These are phyloP conservation scores for Dactylorhiza incarnata DNA, from an alignment of 106 monocot species.

Conservation along the genomic window DNA sequence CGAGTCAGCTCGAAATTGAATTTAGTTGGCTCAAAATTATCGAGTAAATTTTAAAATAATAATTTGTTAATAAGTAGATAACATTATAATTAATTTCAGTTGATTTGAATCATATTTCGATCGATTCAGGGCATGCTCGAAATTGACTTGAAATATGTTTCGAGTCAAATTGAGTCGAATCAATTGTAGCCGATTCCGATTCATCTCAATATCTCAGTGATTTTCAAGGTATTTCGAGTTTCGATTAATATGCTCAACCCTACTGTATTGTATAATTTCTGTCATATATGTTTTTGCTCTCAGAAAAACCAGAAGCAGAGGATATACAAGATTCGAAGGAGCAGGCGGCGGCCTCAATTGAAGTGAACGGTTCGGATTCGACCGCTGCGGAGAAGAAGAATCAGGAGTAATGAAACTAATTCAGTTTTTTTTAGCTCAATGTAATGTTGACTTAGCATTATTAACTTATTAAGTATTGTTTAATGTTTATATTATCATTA, in stretches of 20 bases:
- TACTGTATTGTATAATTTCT: too few species aligned
- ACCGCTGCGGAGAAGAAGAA: slow-evolving; percentile 1
- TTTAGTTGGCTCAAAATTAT: too few species aligned
- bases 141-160: background rate
- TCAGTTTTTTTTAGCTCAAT: background rate
- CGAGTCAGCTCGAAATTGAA: too few species aligned
- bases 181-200: too few species aligned
- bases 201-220: background rate
- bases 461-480: background rate
- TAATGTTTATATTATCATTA: too few species aligned
- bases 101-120: too few species aligned
- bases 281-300: background rate
- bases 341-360: background rate
- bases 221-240: background rate
- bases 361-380: background rate
- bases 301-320: background rate
- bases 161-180: too few species aligned
- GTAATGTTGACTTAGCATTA: background rate
- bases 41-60: too few species aligned
- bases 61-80: too few species aligned
- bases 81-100: too few species aligned
- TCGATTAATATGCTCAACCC: too few species aligned
- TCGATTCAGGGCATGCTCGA: background rate
- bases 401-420: background rate
- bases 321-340: background rate